A percentile compares a stretch with the other conserved stretches of the same genome.
These are phyloP conservation scores for Hyaloscypha hepaticicola DNA, from an alignment of 495 filamentous ascomycete genomes.

Conservation along the genomic window DNA sequence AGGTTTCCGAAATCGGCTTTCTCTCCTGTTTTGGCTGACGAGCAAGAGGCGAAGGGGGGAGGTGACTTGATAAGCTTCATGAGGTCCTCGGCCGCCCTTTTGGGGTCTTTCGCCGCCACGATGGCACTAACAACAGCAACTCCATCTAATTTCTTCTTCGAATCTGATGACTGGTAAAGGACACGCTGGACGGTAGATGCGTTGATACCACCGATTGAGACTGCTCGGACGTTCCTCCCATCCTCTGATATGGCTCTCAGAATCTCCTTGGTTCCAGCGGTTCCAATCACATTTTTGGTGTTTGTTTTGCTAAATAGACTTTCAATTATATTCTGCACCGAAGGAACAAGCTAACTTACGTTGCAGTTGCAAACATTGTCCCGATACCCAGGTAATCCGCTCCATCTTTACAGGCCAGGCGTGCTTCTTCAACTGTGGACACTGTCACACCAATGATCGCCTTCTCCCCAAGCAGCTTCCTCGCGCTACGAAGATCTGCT, in stretches of 20 bases:
- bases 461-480: slow-evolving; percentile 67
- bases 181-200: slow-evolving; percentile 71
- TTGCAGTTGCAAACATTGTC: slow-evolving; percentile 80
- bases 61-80: slow-evolving; percentile 45
- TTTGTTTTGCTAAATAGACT: slow-evolving; percentile 56
- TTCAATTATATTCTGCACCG: neutral
- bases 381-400: slow-evolving; percentile 90
- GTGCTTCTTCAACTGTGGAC: slow-evolving; percentile 64
- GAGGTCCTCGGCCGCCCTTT: slow-evolving; percentile 57
- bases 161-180: slow-evolving; percentile 58
- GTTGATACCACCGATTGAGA: slow-evolving; percentile 90
- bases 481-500: slow-evolving; percentile 62
- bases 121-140: slow-evolving; percentile 91
- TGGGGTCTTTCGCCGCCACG: slow-evolving; percentile 66
- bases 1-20: slow-evolving; percentile 1
- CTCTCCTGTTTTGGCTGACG: slow-evolving; percentile 4
- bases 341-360: slow-evolving; percentile 45
- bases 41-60: slow-evolving; percentile 47
- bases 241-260: slow-evolving; percentile 54
- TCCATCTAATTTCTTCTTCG: slow-evolving; percentile 62
- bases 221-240: slow-evolving; percentile 53
- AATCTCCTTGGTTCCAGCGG: slow-evolving; percentile 72
- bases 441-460: slow-evolving; percentile 70
- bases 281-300: slow-evolving; percentile 79
- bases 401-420: slow-evolving; percentile 63